phyloP scores from a whole-genome alignment of 352 stramenopile species.

The Globisporangium heterothallicum region DNA sequence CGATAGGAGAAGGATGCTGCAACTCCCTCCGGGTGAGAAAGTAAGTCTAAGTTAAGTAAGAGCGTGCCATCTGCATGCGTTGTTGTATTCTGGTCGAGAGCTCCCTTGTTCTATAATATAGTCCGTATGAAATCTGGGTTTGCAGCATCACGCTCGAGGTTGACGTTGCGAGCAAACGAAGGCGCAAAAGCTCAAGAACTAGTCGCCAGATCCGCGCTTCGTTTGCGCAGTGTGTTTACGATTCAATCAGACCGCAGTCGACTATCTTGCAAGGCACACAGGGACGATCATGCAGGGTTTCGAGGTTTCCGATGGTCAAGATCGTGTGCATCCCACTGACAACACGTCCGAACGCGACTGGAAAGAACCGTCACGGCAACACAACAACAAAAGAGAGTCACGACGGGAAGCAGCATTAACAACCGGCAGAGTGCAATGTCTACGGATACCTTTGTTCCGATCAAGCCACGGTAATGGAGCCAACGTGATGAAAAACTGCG shows the following conservation, averaged over 20 bases:
- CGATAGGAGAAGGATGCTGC: constrained; percentile 3
- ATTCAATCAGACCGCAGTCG: constrained; percentile 56
- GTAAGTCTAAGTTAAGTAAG: constrained; percentile 12
- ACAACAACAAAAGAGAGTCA: no score
- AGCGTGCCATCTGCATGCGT: not conserved
- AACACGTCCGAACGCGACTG: constrained; percentile 73
- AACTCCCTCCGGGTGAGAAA: not conserved
- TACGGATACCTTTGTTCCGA: constrained; percentile 53
- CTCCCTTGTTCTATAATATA: not conserved
- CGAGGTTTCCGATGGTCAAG: constrained; percentile 37
- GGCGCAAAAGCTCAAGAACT: no score
- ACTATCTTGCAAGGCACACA: constrained; percentile 59
- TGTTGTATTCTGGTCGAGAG: constrained; percentile 3
- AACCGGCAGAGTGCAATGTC: no score
- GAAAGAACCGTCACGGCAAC: not conserved
- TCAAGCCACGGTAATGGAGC: constrained; percentile 60
- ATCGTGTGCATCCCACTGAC: constrained; percentile 59
- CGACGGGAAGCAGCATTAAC: no score
- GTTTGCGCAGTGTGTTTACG: not conserved
- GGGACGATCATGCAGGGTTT: constrained; percentile 52
- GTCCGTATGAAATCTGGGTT: not conserved
- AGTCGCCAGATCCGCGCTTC: no score
- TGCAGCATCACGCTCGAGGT: not conserved
- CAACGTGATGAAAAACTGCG: constrained; percentile 99
- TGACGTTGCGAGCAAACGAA: no score